Conservation (phyloP, 176 grass and related monocot genomes). For the Phoenix dactylifera region DNA sequence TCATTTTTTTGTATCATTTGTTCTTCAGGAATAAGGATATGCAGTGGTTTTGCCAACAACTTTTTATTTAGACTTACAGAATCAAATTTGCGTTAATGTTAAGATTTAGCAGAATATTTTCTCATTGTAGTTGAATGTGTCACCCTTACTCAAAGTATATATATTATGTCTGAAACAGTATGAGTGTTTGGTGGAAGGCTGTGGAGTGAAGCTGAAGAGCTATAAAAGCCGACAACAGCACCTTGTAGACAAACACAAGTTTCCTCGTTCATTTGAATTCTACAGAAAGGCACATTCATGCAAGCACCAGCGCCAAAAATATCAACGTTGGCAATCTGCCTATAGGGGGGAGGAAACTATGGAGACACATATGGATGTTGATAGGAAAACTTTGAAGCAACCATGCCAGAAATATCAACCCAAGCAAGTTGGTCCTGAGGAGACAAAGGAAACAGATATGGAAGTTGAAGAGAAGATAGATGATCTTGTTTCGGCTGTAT, state of each 20-base stretch:
- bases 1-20: too few relatives aligned
- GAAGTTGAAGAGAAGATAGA: slow-evolving; percentile 59
- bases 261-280: slow-evolving; percentile 79
- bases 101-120: too few relatives aligned
- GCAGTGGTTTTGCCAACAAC: too few relatives aligned
- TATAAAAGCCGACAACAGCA: slow-evolving; percentile 77
- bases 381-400: slow-evolving; percentile 32
- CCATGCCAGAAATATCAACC: slow-evolving; percentile 17
- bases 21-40: too few relatives aligned
- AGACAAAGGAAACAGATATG: slow-evolving; percentile 39
- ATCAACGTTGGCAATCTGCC: slow-evolving; percentile 31
- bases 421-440: slow-evolving; percentile 21
- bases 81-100: too few relatives aligned
- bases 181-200: slow-evolving; percentile 92
- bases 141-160: too few relatives aligned
- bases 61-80: too few relatives aligned
- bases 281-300: slow-evolving; percentile 60
- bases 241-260: slow-evolving; percentile 83
- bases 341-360: slow-evolving; percentile 26
- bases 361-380: slow-evolving; percentile 43
- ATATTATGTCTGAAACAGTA: slow-evolving; percentile 32
- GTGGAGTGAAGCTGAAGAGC: slow-evolving; percentile 65
- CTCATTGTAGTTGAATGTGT: too few relatives aligned
- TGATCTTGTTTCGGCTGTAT: slow-evolving; percentile 55
- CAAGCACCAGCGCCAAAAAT: slow-evolving; percentile 63